Evolutionary conservation across 164 flowering plant species (phyloP).

Genomic region (Vitis riparia): DNA sequence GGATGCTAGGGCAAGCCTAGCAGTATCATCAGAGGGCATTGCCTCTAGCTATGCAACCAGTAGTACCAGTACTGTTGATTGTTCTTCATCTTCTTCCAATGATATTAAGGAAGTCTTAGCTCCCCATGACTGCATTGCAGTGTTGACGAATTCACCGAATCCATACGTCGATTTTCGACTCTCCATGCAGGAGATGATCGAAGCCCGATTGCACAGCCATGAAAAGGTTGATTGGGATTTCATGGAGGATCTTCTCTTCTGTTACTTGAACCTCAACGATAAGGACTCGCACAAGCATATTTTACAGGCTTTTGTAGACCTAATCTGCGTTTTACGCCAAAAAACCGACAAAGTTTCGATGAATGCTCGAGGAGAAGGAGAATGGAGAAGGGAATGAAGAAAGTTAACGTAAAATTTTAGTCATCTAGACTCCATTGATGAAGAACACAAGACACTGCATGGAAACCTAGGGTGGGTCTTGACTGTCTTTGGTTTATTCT

Average conservation of each 20-base stretch:
- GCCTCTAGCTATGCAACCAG: slow-evolving; percentile 15
- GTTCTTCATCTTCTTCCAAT: background rate
- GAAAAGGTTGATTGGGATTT: slow-evolving; percentile 69
- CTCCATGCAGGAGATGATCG: slow-evolving; percentile 79
- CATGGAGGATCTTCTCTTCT: slow-evolving; percentile 79
- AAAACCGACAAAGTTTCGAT: slow-evolving; percentile 14
- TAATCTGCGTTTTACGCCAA: slow-evolving; percentile 41
- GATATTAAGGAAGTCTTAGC: slow-evolving; percentile 10
- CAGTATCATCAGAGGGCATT: slow-evolving; percentile 14
- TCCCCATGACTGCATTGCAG: slow-evolving; percentile 52
- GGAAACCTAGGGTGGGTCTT: background rate
- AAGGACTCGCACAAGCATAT: slow-evolving; percentile 60
- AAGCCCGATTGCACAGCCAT: slow-evolving; percentile 20
- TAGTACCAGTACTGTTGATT: background rate
- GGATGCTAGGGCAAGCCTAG: slow-evolving; percentile 25
- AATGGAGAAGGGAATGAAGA: background rate
- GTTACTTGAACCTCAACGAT: slow-evolving; percentile 70
- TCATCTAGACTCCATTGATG: too few species aligned
- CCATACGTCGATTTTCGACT: slow-evolving; percentile 63
- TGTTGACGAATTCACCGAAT: slow-evolving; percentile 41
- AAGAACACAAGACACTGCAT: background rate
- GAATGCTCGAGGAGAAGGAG: slow-evolving; percentile 22
- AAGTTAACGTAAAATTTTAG: slow-evolving; percentile 5
- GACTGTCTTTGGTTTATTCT: background rate
- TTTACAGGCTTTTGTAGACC: slow-evolving; percentile 67